Conservation (phyloP, 495 filamentous ascomycete genomes). For the Lichenothelia convexa region DNA sequence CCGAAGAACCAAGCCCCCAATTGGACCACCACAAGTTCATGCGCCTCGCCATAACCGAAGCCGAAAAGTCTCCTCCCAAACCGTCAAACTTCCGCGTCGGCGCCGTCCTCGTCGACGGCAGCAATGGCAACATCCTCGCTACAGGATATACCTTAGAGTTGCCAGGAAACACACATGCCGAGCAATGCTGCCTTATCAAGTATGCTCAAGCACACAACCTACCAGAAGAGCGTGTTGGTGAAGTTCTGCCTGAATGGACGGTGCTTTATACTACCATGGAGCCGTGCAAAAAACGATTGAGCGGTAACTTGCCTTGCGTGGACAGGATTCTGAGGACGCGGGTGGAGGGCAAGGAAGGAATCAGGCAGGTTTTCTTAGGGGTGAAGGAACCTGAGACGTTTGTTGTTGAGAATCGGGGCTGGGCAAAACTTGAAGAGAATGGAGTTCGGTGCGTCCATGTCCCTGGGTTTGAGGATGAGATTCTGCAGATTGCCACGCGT, state of each 20-base stretch:
- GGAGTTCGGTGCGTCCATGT: slow-evolving; percentile 61
- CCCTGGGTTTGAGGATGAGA: slow-evolving; percentile 60
- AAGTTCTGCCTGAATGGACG: slow-evolving; percentile 35
- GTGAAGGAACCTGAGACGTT: slow-evolving; percentile 80
- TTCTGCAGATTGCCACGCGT: slow-evolving; percentile 59
- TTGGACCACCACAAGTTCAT: slow-evolving; percentile 54
- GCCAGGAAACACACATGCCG: slow-evolving; percentile 84
- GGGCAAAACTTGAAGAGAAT: slow-evolving; percentile 45
- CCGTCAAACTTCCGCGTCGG: slow-evolving; percentile 90
- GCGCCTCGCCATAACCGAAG: slow-evolving; percentile 51
- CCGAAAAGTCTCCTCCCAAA: slow-evolving; percentile 59
- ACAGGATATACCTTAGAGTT: slow-evolving; percentile 87
- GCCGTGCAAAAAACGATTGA: slow-evolving; percentile 66
- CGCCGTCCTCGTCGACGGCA: slow-evolving; percentile 46
- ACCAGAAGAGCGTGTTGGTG: slow-evolving; percentile 34
- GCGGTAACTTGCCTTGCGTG: slow-evolving; percentile 67
- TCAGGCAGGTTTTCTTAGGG: slow-evolving; percentile 71
- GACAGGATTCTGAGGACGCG: slow-evolving; percentile 52
- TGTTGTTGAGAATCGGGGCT: slow-evolving; percentile 61
- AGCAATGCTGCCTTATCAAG: slow-evolving; percentile 79
- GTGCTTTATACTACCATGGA: slow-evolving; percentile 88
- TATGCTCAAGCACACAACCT: slow-evolving; percentile 32
- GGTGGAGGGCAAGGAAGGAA: slow-evolving; percentile 23
- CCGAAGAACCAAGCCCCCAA: no score
- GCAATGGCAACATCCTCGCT: slow-evolving; percentile 44